phyloP scores from a whole-genome alignment of 2,329 filamentous ascomycete genomes.

The Aureobasidium sp. region DNA sequence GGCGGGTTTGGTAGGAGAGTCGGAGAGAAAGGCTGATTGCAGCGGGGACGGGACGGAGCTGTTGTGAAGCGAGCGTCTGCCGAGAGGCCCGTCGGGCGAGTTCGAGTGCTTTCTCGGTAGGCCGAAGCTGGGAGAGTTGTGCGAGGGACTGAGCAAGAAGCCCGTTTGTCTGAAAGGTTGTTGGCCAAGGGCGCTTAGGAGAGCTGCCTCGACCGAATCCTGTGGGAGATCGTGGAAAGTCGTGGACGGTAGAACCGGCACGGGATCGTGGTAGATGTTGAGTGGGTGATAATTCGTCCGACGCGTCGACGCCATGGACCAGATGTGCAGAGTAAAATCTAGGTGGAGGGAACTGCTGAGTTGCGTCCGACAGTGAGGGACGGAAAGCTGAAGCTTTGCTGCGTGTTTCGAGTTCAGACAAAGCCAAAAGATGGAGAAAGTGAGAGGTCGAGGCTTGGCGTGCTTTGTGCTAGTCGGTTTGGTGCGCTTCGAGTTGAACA shows the following conservation, averaged over 20 bases:
- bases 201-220: conserved; percentile 39
- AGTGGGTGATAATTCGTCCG: conserved; percentile 42
- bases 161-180: conserved; percentile 43
- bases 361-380: neutral
- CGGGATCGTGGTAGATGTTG: conserved; percentile 51
- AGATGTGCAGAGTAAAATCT: neutral
- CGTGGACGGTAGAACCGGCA: conserved; percentile 24
- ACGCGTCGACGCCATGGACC: conserved; percentile 46
- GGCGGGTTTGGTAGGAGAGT: conserved; percentile 59
- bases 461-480: neutral
- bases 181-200: conserved; percentile 37
- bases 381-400: neutral
- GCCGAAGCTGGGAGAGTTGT: conserved; percentile 42
- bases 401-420: neutral
- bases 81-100: conserved; percentile 53
- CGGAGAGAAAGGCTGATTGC: conserved; percentile 47
- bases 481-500: conserved; percentile 1
- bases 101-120: conserved; percentile 64
- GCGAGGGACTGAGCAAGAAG: conserved; percentile 56
- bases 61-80: conserved; percentile 49
- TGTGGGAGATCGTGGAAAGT: conserved; percentile 25
- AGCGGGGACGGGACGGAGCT: conserved; percentile 59
- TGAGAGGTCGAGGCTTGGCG: neutral
- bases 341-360: neutral
- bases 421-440: conserved; percentile 3